A percentile compares a stretch with the other conserved stretches of the same genome.
Evolutionary conservation across 2,329 filamentous ascomycete species (phyloP).

Genomic region (Xylaria arbuscula): DNA sequence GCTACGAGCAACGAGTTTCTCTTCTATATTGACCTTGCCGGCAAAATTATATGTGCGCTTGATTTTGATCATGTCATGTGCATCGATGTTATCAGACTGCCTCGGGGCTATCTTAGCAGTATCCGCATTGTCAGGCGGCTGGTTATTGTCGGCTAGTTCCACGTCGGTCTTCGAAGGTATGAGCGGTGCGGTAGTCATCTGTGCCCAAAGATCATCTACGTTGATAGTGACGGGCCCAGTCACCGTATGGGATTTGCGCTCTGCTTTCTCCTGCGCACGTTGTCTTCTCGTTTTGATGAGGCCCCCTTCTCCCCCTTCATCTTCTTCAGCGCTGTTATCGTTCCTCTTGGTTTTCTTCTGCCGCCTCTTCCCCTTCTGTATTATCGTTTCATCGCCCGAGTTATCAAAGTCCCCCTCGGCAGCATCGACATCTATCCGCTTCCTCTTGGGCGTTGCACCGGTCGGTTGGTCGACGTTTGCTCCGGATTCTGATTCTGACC

Average conservation of each 20-base stretch:
- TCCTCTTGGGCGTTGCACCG: slow-evolving; percentile 47
- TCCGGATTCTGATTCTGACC: slow-evolving; percentile 66
- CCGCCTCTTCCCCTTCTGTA: slow-evolving; percentile 69
- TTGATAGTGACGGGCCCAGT: slow-evolving; percentile 74
- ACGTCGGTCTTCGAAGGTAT: slow-evolving; percentile 46
- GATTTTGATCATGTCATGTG: slow-evolving; percentile 66
- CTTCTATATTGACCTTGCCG: slow-evolving; percentile 76
- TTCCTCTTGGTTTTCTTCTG: slow-evolving; percentile 60
- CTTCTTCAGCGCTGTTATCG: slow-evolving; percentile 53
- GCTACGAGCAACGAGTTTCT: slow-evolving; percentile 73
- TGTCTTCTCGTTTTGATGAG: slow-evolving; percentile 79
- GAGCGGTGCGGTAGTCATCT: slow-evolving; percentile 66
- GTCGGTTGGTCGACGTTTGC: slow-evolving; percentile 45
- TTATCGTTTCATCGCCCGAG: slow-evolving; percentile 78
- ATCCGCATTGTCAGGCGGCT: slow-evolving; percentile 30
- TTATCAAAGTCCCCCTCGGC: slow-evolving; percentile 68
- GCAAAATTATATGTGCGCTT: slow-evolving; percentile 81
- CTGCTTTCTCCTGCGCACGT: slow-evolving; percentile 72
- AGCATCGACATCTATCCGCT: slow-evolving; percentile 44
- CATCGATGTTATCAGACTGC: slow-evolving; percentile 40
- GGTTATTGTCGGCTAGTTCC: slow-evolving; percentile 37
- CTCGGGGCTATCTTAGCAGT: slow-evolving; percentile 31
- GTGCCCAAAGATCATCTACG: slow-evolving; percentile 76
- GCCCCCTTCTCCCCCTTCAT: slow-evolving; percentile 69
- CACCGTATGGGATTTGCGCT: slow-evolving; percentile 63